These are phyloP conservation scores for Hibiscus trionum DNA, from an alignment of 345 rosid genomes.

Conservation along the genomic window DNA sequence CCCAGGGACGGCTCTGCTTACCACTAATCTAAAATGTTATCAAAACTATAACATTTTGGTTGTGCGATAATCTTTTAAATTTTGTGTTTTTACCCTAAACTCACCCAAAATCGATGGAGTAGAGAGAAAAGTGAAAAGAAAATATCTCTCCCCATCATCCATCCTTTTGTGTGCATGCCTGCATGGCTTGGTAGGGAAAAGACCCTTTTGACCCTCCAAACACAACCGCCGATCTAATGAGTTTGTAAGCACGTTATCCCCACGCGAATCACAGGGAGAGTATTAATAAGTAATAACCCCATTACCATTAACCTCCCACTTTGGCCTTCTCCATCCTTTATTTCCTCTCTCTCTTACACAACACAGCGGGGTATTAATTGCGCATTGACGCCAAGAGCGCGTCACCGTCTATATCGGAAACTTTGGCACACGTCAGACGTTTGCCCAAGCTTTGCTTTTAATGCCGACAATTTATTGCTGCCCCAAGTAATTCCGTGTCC, in stretches of 20 bases:
- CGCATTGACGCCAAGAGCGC: slow-evolving; percentile 32
- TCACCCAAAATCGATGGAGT: background rate
- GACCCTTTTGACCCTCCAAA: background rate
- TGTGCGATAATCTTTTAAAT: no score
- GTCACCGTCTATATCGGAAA: slow-evolving; percentile 32
- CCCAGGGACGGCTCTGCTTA: no score
- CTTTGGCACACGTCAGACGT: slow-evolving; percentile 26
- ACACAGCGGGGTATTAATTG: slow-evolving; percentile 7
- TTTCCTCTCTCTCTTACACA: background rate
- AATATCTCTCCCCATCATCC: background rate
- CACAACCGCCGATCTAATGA: background rate
- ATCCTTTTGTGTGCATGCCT: background rate
- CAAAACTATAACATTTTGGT: no score
- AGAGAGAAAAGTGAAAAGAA: background rate
- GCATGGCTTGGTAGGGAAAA: slow-evolving; percentile 7
- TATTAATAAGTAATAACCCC: background rate
- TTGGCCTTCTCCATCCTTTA: background rate
- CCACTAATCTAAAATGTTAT: no score
- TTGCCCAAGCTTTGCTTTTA: slow-evolving; percentile 19
- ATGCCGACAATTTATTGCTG: slow-evolving; percentile 29
- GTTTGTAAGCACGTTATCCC: background rate
- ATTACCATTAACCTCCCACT: background rate
- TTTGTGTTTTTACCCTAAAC: no score
- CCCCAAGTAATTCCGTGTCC: slow-evolving; percentile 21
- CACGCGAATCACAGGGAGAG: slow-evolving; percentile 3